Base-by-base conservation (phyloP, 2,329 filamentous ascomycete species). In the Sordariomycetes sp. region DNA sequence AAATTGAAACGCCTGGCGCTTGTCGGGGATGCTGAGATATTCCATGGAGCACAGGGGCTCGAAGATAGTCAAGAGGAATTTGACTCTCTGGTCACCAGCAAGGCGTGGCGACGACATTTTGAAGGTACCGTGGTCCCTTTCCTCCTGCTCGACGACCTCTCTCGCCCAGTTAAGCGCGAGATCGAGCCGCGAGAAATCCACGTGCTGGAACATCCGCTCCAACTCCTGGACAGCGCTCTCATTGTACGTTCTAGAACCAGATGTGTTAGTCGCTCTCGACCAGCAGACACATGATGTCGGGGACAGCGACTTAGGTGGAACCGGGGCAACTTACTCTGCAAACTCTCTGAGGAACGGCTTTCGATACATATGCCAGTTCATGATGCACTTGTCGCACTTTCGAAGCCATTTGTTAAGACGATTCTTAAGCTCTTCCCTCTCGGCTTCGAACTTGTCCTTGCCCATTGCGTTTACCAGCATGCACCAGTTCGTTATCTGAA, bases 31-130 rank as follows among this genome's bases (percentile, higher is more conserved):
- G 52, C 71, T 77, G 60, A 96, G 76, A 66, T 95, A 90, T 1
- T 86, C 78, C 62, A 90, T 82, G 68, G 87, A 95, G 68, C 90
- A 95, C 55, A 97, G 74, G 0, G 87, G 86, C 68, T 97, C 92
- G 64, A 95, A 96, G 34, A 97, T 81, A 12, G 89, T 86, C 59
- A 94, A 80, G 55, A 95, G 80, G 7, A 89, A 82, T 32, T 80
- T 74, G 1, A 78, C 72, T 32, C 79, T 71, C 7, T 76, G 67
- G 22, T 72, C 70, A 13, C 74, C 74, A n/a, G n/a, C n/a, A 42
- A 80, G 70, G 56, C 74, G 72, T 20, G 12, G 12, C 6, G 24
- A 32, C 0, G 70, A 64, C 48, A 76, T 74, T 53, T 72, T 74
- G 66, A 80, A 79, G 2, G 67, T 66, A 1, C 70, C 71, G 24